Evolutionary conservation across 176 grass and related monocot genomes (phyloP), one percentile per base, ranked within the genome.

Genomic region (Cymbopogon citratus): DNA sequence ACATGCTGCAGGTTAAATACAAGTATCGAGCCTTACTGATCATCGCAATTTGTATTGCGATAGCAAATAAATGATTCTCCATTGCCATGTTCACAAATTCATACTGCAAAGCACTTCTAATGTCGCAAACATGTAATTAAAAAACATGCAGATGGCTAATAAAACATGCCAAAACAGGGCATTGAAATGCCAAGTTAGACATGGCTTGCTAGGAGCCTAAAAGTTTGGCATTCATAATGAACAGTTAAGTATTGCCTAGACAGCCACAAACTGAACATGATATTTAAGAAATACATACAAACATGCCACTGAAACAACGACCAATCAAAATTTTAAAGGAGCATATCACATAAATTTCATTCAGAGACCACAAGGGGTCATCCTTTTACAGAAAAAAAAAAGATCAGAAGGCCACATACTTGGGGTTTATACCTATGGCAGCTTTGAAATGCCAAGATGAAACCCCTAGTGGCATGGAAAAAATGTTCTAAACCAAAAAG

Each of bases 221-320:
- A 66, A 25, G 13, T 29, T n/a, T 67, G 16, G 18, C 69, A 74
- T 84, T 73, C 77, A 62, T 49, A 60, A 25, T 49, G 48, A 19
- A 66, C 9, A 73, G 39, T 51, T 73, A 73, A 78, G 39, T 78
- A 77, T 24, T 64, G 23, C 73, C 51, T 77, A 77, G 77, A 66
- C 34, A 70, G 40, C 3, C 10, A 24, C 40, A 64, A 77, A 66
- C 5, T 35, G 35, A 80, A 68, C 34, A 48, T 68, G 19, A 66
- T 72, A 80, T 75, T 61, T 33, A 36, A 77, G 31, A 71, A 83
- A 25, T 10, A 28, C 51, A 66, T 33, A 41, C 25, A 54, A 76
- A 3, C 24, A 77, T 51, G 31, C 31, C 63, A 83, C 15, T 16
- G 25, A 51, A 13, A 75, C 11, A 74, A 35, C 12, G 33, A 59